Conservation (phyloP, 75 land plant genomes). For the Isoetes taiwanensis region DNA sequence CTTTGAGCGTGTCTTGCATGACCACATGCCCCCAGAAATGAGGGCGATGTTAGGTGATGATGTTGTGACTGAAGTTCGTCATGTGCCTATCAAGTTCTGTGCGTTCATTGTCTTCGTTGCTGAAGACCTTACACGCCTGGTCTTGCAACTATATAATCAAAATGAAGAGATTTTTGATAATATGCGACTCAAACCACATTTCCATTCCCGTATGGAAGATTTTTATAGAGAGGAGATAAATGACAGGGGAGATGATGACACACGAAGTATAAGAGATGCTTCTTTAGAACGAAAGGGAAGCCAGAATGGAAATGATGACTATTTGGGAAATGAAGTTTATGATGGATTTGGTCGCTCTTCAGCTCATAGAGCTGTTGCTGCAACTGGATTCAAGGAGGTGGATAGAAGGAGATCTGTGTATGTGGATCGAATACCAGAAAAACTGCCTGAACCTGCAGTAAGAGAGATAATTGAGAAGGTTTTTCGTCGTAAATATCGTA, state of each 20-base stretch:
- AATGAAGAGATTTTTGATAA: constrained; percentile 23
- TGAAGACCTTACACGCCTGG: constrained; percentile 24
- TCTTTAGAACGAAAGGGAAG: neutral
- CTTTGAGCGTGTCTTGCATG: constrained; percentile 17
- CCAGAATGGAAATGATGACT: constrained; percentile 2
- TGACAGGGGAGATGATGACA: constrained; percentile 10
- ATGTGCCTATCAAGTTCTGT: constrained; percentile 19
- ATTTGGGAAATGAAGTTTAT: neutral
- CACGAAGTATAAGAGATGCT: neutral
- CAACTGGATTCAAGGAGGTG: constrained; percentile 15
- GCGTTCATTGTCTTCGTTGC: constrained; percentile 27
- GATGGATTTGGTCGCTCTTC: neutral
- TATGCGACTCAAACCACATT: constrained; percentile 26
- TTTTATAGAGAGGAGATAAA: constrained; percentile 12
- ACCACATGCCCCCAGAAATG: constrained; percentile 10
- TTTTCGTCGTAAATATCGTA: constrained; percentile 1
- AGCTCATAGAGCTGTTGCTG: constrained; percentile 8
- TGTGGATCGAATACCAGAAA: constrained; percentile 17
- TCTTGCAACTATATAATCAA: constrained; percentile 19
- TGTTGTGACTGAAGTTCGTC: constrained; percentile 19
- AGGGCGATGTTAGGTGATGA: constrained; percentile 9
- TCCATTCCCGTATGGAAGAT: constrained; percentile 23
- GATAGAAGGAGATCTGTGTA: constrained; percentile 21
- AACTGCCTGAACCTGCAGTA: constrained; percentile 6
- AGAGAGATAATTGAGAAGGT: constrained; percentile 13